Base-by-base conservation (phyloP, 139 green algal species). In the Haematococcus lacustris region DNA sequence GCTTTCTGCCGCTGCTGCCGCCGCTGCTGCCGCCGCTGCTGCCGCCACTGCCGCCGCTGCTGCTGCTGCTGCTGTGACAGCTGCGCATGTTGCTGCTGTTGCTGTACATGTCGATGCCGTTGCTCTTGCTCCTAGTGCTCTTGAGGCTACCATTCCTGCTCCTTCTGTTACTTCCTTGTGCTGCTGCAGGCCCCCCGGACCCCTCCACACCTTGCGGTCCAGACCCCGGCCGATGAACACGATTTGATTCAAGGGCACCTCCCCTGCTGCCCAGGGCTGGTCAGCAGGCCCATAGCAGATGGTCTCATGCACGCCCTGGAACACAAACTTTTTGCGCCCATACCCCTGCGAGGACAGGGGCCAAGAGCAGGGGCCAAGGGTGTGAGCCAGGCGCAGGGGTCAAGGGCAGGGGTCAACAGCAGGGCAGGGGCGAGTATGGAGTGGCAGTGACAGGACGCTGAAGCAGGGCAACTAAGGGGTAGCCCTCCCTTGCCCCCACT, bases 261-360 rank as follows among this genome's bases (percentile, higher is more conserved):
- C 90, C 4, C 74, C 80, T 34, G 88, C 73, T n/a, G 30, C 32
- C 89, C 89, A 95, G 7, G 74, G 75, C 57, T 81, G 59, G 34
- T 88, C 77, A 23, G 82, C 77, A 7, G 86, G 87, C 28, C 88
- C 90, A 71, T 91, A 93, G 80, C 85, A 89, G 64, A 96, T 88
- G 28, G 87, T 94, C 79, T 94, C 89, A 69, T 94, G 89, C 64
- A 96, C 89, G 13, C 89, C 90, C 74, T 96, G 90, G 78, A 93
- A 96, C 73, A 94, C 84, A 83, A 96, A 96, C 70, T 89, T 91
- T 64, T 79, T 88, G 68, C 47, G 41, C 5, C 57, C 67, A 40
- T 79, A 79, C 26, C 73, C 73, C 67, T 72, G 67, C 67, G 40
- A 13, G 35, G 2, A 51, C 17, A 28, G 4, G 17, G 21, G 21